Base-by-base conservation (phyloP, 495 filamentous ascomycete species). In the Ascodesmis nigricans region DNA sequence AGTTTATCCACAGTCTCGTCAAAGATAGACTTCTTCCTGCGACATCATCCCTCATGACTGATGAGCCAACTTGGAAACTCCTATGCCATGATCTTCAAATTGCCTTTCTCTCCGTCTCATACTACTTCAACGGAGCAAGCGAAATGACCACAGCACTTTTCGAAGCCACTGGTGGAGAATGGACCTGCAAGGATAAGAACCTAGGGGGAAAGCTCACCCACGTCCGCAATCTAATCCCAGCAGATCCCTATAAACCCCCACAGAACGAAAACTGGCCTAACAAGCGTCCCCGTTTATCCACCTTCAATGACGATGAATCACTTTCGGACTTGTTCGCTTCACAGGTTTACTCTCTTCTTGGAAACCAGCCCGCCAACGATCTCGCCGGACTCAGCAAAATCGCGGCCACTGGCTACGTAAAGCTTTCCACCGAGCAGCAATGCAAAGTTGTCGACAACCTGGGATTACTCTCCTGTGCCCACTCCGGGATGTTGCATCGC, bases 401-500 rank as follows among this genome's bases (percentile, higher is more conserved):
- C 16, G 43, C 44, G 32, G 9, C 35, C 5, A 33, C 35, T 39
- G 40, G 40, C 11, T 52, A 51, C 24, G 31, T 35, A 6, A 51
- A 39, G 27, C 31, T 44, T n/a, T 21, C 34, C 4, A 44, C 51
- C 31, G 20, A 25, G 10, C 40, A 47, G 15, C 39, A 41, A 18
- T 47, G 43, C 26, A 44, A 27, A 27, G 35, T 46, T 42, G 26
- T 54, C 27, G 32, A 53, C 11, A 41, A 40, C 21, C 39, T 69
- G 4, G 54, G 56, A 24, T 53, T 52, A 25, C 43, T 66, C 26
- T 50, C 61, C 11, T 68, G 62, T 52, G 58, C 55, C 31, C 45
- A 56, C 10, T 49, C 42, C 40, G 53, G 51, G 5, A 52, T 53
- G 10, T 36, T 59, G n/a, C 49, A 32, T 6, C 31, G 47, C 20